Percentiles rank a stretch among this genome's conserved stretches.
Evolutionary conservation across 2,329 filamentous ascomycete species (phyloP).

Genomic region (Fusarium sacchari): DNA sequence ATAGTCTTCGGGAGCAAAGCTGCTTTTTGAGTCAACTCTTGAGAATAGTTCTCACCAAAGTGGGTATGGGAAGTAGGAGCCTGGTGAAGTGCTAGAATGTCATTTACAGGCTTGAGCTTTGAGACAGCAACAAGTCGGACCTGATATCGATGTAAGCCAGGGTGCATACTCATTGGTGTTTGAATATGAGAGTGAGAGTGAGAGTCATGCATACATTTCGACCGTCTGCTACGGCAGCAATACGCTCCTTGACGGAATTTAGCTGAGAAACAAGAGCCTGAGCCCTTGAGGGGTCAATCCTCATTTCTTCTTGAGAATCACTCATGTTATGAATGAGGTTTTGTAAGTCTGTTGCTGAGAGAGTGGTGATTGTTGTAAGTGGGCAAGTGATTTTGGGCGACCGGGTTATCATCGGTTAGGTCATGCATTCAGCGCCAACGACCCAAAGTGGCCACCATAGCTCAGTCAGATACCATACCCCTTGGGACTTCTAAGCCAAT

Average conservation of each 20-base stretch:
- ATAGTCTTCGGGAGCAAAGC: constrained; percentile 79
- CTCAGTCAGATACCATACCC: constrained; percentile 15
- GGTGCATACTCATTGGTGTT: neutral
- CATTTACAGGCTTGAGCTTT: constrained; percentile 92
- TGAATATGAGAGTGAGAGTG: neutral
- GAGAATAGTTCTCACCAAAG: constrained; percentile 97
- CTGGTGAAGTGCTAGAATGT: constrained; percentile 85
- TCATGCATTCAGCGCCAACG: neutral
- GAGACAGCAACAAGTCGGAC: constrained; percentile 93
- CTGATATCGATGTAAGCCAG: constrained; percentile 53
- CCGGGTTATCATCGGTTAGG: constrained; percentile 51
- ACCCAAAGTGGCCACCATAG: constrained; percentile 27
- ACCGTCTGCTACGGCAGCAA: constrained; percentile 63
- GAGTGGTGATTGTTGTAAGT: constrained; percentile 39
- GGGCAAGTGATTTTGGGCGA: constrained; percentile 22
- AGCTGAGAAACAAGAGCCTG: constrained; percentile 71
- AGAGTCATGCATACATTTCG: constrained; percentile 59
- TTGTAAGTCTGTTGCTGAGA: neutral
- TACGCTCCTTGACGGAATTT: constrained; percentile 65
- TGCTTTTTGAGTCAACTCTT: constrained; percentile 89
- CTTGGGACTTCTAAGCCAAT: constrained; percentile 7
- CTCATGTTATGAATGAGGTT: constrained; percentile 50
- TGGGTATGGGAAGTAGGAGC: constrained; percentile 70
- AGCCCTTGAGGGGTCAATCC: constrained; percentile 69
- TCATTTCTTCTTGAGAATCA: constrained; percentile 62